A percentile compares a stretch with the other conserved stretches of the same genome.
phyloP scores from a whole-genome alignment of 495 filamentous ascomycete genomes.

The Penicillium antarcticum region DNA sequence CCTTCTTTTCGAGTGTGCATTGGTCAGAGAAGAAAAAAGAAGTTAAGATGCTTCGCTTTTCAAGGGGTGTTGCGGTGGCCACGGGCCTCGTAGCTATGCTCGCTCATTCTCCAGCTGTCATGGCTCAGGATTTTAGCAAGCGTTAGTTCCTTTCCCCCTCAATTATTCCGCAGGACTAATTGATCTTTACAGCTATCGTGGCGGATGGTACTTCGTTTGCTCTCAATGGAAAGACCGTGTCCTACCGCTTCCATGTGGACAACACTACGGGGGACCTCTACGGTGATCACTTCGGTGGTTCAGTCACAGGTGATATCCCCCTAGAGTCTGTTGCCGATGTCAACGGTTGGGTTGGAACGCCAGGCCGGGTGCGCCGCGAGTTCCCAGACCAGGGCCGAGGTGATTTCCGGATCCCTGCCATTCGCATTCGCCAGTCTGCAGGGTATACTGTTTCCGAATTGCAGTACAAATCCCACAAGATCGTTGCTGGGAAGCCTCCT shows the following conservation, averaged over 20 bases:
- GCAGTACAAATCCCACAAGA: conserved; percentile 42
- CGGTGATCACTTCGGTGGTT: conserved; percentile 50
- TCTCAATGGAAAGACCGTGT: conserved; percentile 45
- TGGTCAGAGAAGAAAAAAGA: background rate
- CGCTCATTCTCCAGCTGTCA: background rate
- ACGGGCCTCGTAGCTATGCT: conserved; percentile 5
- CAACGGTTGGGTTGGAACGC: conserved; percentile 44
- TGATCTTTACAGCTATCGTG: conserved; percentile 28
- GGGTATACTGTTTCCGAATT: conserved; percentile 50
- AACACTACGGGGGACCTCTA: conserved; percentile 45
- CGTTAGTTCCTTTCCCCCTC: background rate
- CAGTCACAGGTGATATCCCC: conserved; percentile 33
- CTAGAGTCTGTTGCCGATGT: conserved; percentile 33
- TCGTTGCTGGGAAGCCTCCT: conserved; percentile 42
- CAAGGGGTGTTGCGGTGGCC: background rate
- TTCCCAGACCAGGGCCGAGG: conserved; percentile 54
- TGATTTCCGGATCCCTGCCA: conserved; percentile 52
- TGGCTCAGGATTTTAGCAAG: background rate
- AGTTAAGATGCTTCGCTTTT: conserved; percentile 8
- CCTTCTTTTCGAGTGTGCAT: background rate
- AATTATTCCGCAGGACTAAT: background rate
- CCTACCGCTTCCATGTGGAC: conserved; percentile 55
- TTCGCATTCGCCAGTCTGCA: conserved; percentile 47
- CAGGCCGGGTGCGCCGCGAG: conserved; percentile 48
- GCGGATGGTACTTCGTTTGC: conserved; percentile 46